These are phyloP conservation scores for Lactifluus volemus DNA, from an alignment of 768 basidiomycete genomes.

Conservation along the genomic window DNA sequence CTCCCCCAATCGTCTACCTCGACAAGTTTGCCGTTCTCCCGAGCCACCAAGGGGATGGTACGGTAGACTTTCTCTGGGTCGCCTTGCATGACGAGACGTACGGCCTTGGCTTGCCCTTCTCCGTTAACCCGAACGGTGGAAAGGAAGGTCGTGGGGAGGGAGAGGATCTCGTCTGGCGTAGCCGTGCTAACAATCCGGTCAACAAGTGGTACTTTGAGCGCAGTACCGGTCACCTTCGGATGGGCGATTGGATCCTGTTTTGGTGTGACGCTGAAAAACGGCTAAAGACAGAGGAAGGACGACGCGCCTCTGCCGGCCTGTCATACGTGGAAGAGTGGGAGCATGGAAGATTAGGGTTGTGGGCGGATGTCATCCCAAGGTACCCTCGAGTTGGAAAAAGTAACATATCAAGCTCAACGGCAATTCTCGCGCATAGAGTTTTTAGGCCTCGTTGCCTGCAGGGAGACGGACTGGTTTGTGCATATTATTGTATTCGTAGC, in stretches of 20 bases:
- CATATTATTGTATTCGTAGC: constrained; percentile 7
- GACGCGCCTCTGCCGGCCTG: constrained; percentile 51
- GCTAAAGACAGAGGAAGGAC: constrained; percentile 58
- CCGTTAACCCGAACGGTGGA: constrained; percentile 93
- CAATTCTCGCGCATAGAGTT: background rate
- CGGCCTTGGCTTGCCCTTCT: constrained; percentile 87
- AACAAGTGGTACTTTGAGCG: constrained; percentile 99
- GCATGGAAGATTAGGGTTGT: constrained; percentile 54
- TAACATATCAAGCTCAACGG: background rate
- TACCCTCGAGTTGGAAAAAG: constrained; percentile 71
- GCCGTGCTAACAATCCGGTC: constrained; percentile 85
- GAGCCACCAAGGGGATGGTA: constrained; percentile 93
- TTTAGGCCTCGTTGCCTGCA: background rate
- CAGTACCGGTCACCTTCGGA: constrained; percentile 79
- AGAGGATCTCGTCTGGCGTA: constrained; percentile 94
- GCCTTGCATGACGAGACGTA: constrained; percentile 98
- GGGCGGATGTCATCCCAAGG: constrained; percentile 59
- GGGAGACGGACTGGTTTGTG: background rate
- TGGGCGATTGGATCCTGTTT: constrained; percentile 87
- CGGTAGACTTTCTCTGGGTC: constrained; percentile 99
- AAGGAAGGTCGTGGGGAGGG: constrained; percentile 84
- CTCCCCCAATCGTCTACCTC: constrained; percentile 70
- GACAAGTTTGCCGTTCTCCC: constrained; percentile 99
- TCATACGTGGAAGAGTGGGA: constrained; percentile 76
- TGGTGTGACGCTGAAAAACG: constrained; percentile 97